phyloP scores from a whole-genome alignment of 2,329 filamentous ascomycete genomes.

The Ceratocystis cubensis region DNA sequence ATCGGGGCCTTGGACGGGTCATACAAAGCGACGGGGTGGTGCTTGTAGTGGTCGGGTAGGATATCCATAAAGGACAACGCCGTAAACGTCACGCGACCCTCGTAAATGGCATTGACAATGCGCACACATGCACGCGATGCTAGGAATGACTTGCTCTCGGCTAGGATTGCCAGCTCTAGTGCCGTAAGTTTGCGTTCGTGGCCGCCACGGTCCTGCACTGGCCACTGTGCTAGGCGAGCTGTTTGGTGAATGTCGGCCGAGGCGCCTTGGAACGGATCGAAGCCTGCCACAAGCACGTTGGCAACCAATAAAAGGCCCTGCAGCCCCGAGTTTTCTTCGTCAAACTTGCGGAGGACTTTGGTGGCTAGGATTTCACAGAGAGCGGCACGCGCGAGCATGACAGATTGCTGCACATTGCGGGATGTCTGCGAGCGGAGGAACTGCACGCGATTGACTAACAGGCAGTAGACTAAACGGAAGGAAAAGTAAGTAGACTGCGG shows the following conservation, averaged over 20 bases:
- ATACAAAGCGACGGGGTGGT: slow-evolving; percentile 56
- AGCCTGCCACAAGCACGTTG: slow-evolving; percentile 35
- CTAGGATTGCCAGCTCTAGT: slow-evolving; percentile 59
- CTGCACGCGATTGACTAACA: slow-evolving; percentile 57
- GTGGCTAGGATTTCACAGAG: slow-evolving; percentile 58
- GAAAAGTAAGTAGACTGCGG: slow-evolving; percentile 5
- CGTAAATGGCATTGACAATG: slow-evolving; percentile 58
- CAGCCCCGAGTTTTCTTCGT: slow-evolving; percentile 53
- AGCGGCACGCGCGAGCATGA: slow-evolving; percentile 54
- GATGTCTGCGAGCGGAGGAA: slow-evolving; percentile 52
- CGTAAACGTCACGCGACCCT: slow-evolving; percentile 56
- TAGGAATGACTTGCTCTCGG: slow-evolving; percentile 56
- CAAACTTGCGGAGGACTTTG: slow-evolving; percentile 52
- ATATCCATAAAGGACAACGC: slow-evolving; percentile 60
- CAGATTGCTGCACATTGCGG: slow-evolving; percentile 53
- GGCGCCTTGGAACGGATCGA: slow-evolving; percentile 20
- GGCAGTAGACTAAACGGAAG: slow-evolving; percentile 46
- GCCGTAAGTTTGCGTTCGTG: slow-evolving; percentile 49
- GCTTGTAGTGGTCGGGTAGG: slow-evolving; percentile 60
- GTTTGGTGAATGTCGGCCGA: slow-evolving; percentile 35
- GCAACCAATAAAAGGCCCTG: slow-evolving; percentile 52
- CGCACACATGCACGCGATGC: slow-evolving; percentile 54
- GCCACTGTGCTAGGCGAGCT: slow-evolving; percentile 33
- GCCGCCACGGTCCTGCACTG: slow-evolving; percentile 29
- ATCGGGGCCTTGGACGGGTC: slow-evolving; percentile 52